Base-by-base conservation (phyloP, 2,329 filamentous ascomycete species). In the Clarireedia sp. region DNA sequence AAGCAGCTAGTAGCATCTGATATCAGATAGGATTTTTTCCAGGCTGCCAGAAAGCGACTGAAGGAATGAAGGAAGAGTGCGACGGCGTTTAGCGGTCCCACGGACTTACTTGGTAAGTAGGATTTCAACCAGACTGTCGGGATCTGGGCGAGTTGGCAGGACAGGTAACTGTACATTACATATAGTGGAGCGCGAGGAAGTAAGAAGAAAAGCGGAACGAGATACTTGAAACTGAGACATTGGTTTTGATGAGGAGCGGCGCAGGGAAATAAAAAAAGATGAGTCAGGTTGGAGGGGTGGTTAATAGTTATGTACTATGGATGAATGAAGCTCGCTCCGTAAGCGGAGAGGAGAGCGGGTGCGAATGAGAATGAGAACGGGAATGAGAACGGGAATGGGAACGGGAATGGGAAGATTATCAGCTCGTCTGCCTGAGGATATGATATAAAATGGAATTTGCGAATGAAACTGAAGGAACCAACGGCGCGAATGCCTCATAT, bases 101-200 rank as follows among this genome's bases (percentile, higher is more conserved):
- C 33, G 23, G 9, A 14, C 16, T 45, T 41, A 41, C 37, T 44
- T 47, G 16, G 23, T 40, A 26, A 24, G 41, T 6, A 43, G 23
- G 47, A n/a, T 45, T 29, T 48, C 12, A 48, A 54, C 51, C 51
- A 54, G 48, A 24, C 26, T 41, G 33, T 14, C 44, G 36, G 51
- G 51, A 29, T 36, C 5, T n/a, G 29, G 29, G 29, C 29, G 29
- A 33, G 8, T 33, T 33, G 29, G 29, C 4, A 33, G 29, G 29
- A 26, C 29, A 33, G 29, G 24, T 7, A 26, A 33, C 3, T 4
- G 9, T 33, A 33, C 4, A 33, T 33, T 33, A 33, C 10, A 33
- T 14, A 33, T 12, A 33, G 29, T 33, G 12, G 24, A 26, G 24
- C 24, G 24, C 24, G 24, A 26, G 6, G 24, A 26, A 26, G 24